Evolutionary conservation across 2,329 filamentous ascomycete species (phyloP).

Genomic region (Sarocladiaceae sp.): DNA sequence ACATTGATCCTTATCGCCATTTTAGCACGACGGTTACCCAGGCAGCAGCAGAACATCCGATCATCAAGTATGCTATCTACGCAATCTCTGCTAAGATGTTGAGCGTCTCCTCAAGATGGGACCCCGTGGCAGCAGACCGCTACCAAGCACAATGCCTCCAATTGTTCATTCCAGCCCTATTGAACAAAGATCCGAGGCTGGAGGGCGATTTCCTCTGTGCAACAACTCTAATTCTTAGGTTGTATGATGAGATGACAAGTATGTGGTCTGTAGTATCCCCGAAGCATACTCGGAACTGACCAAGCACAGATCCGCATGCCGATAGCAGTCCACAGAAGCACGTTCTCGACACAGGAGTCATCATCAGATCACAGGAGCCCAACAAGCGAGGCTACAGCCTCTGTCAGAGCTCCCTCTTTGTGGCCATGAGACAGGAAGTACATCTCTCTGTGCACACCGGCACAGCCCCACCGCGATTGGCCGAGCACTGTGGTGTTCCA

Average conservation of each 20-base stretch:
- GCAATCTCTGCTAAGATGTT: background rate
- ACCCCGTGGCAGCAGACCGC: constrained; percentile 4
- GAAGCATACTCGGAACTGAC: background rate
- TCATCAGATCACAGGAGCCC: background rate
- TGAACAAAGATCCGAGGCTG: background rate
- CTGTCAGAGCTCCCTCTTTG: background rate
- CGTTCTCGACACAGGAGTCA: background rate
- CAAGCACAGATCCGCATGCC: background rate
- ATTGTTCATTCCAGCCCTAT: constrained; percentile 1
- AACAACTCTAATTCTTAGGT: background rate
- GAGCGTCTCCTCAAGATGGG: constrained; percentile 4
- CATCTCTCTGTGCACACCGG: background rate
- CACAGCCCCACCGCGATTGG: background rate
- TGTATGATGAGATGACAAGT: background rate
- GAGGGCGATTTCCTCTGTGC: background rate
- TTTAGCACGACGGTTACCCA: background rate
- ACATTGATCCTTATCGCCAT: background rate
- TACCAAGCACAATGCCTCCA: constrained; percentile 4
- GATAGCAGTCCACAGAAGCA: background rate
- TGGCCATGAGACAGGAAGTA: constrained; percentile 1
- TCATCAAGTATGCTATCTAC: constrained; percentile 1
- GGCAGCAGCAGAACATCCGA: background rate
- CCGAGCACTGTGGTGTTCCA: background rate
- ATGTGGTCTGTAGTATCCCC: background rate
- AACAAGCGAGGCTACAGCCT: background rate